A percentile compares a stretch with the other conserved stretches of the same genome.
Evolutionary conservation across 2,329 filamentous ascomycete genomes (phyloP).

Genomic region (Sporothrix brasiliensis): DNA sequence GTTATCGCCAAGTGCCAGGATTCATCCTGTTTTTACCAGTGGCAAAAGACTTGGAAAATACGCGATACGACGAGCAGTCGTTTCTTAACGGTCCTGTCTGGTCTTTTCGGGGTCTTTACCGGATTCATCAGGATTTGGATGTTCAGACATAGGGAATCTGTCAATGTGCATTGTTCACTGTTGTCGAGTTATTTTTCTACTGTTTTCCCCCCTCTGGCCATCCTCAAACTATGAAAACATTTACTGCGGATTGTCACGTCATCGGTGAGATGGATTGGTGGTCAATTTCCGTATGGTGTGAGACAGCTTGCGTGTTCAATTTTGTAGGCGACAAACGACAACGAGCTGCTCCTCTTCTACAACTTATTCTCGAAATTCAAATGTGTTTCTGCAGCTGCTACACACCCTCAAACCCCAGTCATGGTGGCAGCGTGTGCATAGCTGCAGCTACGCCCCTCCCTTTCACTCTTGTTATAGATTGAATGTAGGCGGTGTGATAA

Average conservation of each 20-base stretch:
- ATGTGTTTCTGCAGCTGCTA: background rate
- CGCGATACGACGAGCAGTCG: too few species aligned
- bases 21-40: background rate
- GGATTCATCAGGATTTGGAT: too few species aligned
- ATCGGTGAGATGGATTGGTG: background rate
- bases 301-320: constrained; percentile 7
- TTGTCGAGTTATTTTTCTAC: background rate
- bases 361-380: background rate
- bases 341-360: background rate
- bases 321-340: constrained; percentile 1
- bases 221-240: background rate
- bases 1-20: background rate
- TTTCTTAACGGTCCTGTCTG: background rate
- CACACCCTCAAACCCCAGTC: background rate
- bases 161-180: background rate
- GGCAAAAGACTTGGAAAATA: background rate
- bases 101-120: too few species aligned
- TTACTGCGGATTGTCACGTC: constrained; percentile 12
- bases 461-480: background rate
- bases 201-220: background rate
- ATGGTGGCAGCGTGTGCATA: constrained; percentile 14
- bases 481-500: background rate
- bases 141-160: too few species aligned
- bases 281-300: background rate
- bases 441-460: background rate